phyloP scores from a whole-genome alignment of 352 stramenopile genomes.

The Paralagenidium karlingii region DNA sequence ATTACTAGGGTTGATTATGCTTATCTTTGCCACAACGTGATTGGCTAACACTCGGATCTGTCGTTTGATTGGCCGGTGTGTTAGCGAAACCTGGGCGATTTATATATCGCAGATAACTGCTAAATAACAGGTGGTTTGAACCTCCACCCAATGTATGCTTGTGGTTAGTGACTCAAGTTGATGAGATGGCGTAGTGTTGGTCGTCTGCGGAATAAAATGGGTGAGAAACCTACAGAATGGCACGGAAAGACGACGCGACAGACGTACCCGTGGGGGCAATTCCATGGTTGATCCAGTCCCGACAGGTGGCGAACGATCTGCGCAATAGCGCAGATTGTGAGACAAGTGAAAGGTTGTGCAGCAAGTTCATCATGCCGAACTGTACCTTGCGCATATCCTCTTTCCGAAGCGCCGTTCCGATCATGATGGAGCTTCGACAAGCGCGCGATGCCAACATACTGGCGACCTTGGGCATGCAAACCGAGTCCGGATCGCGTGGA shows the following conservation, averaged over 20 bases:
- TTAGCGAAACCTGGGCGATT: no score
- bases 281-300: conserved; percentile 91
- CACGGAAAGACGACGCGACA: neutral
- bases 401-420: conserved; percentile 86
- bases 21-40: no score
- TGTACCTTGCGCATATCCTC: conserved; percentile 91
- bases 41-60: no score
- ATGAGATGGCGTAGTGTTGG: conserved; percentile 76
- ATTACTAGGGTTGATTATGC: no score
- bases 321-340: neutral
- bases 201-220: conserved; percentile 9
- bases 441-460: conserved; percentile 94
- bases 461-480: conserved; percentile 90
- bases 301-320: conserved; percentile 84
- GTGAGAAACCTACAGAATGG: neutral
- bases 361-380: neutral
- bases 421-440: conserved; percentile 94
- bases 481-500: conserved; percentile 26
- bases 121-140: no score
- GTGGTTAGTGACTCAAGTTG: no score
- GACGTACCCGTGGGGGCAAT: conserved; percentile 85
- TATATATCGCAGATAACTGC: no score
- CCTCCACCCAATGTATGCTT: no score
- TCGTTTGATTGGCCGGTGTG: no score
- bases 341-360: neutral